A percentile compares a stretch with the other conserved stretches of the same genome.
Conservation (phyloP, 805 yeast genomes). For the Isabelozyma pseudorhagii region DNA sequence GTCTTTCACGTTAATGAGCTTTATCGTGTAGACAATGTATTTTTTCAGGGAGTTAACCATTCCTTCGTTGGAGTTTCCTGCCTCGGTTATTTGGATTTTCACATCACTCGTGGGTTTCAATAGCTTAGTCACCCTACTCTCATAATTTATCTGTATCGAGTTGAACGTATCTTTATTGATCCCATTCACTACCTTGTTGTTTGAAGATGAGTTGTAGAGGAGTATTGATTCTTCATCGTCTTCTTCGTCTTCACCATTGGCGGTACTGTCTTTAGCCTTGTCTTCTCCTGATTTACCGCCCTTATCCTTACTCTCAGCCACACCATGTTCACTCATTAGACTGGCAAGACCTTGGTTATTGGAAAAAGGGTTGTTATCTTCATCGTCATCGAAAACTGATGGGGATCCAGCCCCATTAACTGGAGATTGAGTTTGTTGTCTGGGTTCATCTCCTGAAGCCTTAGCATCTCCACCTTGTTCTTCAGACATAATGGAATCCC, state of each 20-base stretch:
- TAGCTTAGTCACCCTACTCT: slow-evolving; percentile 35
- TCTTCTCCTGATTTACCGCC: slow-evolving; percentile 1
- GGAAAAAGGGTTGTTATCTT: slow-evolving; percentile 39
- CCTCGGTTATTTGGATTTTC: slow-evolving; percentile 59
- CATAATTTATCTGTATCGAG: slow-evolving; percentile 29
- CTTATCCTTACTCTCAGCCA: neutral
- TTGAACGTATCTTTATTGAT: slow-evolving; percentile 13
- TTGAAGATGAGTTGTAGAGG: slow-evolving; percentile 19
- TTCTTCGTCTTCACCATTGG: slow-evolving; percentile 7
- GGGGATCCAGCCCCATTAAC: neutral
- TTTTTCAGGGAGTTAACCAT: slow-evolving; percentile 53
- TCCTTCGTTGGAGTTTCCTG: slow-evolving; percentile 83
- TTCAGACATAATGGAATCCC: neutral
- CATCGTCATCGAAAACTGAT: slow-evolving; percentile 13
- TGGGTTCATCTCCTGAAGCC: neutral
- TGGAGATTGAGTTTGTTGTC: neutral
- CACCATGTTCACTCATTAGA: slow-evolving; percentile 10
- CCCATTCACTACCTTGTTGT: slow-evolving; percentile 2
- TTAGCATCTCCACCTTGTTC: neutral
- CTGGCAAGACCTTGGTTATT: slow-evolving; percentile 22
- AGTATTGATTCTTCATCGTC: slow-evolving; percentile 28
- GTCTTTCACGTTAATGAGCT: slow-evolving; percentile 43
- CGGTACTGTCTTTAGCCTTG: neutral
- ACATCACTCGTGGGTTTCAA: slow-evolving; percentile 26
- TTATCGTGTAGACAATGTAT: slow-evolving; percentile 80